Base-by-base conservation (phyloP, 75 land plant genomes). In the Sequoiadendron giganteum region DNA sequence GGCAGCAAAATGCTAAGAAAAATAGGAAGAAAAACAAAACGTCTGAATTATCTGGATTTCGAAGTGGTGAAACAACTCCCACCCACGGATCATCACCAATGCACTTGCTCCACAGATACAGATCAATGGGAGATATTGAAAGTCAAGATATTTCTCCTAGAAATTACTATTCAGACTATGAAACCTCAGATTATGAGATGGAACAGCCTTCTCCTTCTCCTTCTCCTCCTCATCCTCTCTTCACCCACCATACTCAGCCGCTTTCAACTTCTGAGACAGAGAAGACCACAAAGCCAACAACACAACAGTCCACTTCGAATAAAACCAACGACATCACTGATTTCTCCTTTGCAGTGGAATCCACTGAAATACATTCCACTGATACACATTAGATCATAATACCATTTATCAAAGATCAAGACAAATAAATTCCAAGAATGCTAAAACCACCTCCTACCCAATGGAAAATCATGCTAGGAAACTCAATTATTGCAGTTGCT, bases 1-100 rank as follows among this genome's bases (percentile, higher is more conserved):
- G 89, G 89, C 89, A 65, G 56, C 15, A 65, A 43, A 49, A 15
- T 42, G 89, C 88, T 14, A 84, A 34, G 72, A 39, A 86, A 30
- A 58, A 86, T 1, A 32, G 3, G 40, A 86, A 86, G 11, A 42
- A 42, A 58, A 65, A 49, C 56, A 52, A 18, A 45, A 16, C 5
- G 21, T 68, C 80, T 61, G 45, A 76, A 34, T n/a, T 34, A 21
- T 70, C 87, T 32, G 36, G 81, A 86, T 45, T 42, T 82, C 84
- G 32, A 47, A 82, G 84, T 28, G 84, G 84, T 10, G 52, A 82
- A 82, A 45, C 84, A 47, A 47, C 84, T 47, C 84, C 84, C 47
- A 45, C 15, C 30, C 52, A 82, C 2, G 34, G 84, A 40, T 82
- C 84, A 16, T 45, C 84, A 7, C 84, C 52, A 82, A 5, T 82